Conservation (phyloP, 495 filamentous ascomycete genomes). For the Lophiostoma macrostomum region DNA sequence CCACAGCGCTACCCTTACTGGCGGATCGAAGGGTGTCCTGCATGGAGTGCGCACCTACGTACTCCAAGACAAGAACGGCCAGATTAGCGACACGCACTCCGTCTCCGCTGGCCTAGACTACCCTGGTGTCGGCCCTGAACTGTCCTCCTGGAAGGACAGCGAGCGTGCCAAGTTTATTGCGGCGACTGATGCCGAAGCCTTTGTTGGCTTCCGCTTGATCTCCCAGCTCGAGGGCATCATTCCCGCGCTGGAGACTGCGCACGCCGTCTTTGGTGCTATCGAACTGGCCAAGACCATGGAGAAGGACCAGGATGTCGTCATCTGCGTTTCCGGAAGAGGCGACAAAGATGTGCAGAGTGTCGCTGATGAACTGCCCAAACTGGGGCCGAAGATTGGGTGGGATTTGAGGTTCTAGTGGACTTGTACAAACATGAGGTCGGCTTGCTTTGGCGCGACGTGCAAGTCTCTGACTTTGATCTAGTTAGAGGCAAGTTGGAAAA, state of each 20-base stretch:
- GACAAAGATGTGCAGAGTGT: conserved; percentile 99
- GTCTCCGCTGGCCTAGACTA: conserved; percentile 98
- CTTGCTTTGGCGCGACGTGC: no score
- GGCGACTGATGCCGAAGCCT: conserved; percentile 88
- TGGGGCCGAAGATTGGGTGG: conserved; percentile 94
- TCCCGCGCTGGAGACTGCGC: conserved; percentile 87
- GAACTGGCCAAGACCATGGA: conserved; percentile 89
- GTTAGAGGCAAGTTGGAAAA: no score
- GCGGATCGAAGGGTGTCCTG: conserved; percentile 85
- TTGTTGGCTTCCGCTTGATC: conserved; percentile 81
- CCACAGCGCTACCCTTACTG: conserved; percentile 87
- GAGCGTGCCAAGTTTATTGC: conserved; percentile 83
- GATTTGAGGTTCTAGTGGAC: conserved; percentile 65
- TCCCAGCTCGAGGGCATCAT: conserved; percentile 92
- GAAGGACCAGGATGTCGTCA: conserved; percentile 86
- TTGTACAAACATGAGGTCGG: no score
- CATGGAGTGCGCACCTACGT: conserved; percentile 96
- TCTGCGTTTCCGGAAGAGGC: conserved; percentile 86
- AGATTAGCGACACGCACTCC: conserved; percentile 92
- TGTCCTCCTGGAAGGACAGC: conserved; percentile 87
- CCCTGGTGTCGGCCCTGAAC: conserved; percentile 91
- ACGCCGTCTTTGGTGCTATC: conserved; percentile 86
- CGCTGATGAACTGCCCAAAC: conserved; percentile 82
- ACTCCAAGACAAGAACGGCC: conserved; percentile 84
- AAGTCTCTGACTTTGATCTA: no score